Evolutionary conservation across 1,284 basidiomycete species (phyloP), one percentile per base, ranked within the genome.

Genomic region (Termitomyces sp.): DNA sequence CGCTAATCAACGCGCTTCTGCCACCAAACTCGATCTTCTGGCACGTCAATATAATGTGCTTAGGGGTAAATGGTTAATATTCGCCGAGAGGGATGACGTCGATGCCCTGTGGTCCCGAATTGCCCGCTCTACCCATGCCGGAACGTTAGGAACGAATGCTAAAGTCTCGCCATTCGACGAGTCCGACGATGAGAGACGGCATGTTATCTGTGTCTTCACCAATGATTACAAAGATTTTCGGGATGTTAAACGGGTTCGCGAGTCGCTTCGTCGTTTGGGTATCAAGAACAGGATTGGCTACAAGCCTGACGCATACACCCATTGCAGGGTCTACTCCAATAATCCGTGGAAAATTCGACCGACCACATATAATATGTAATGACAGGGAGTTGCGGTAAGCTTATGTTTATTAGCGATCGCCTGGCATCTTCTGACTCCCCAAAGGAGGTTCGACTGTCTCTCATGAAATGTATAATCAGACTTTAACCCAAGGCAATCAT

Each of bases 301-400:
- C 33, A 60, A 60, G 31, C 57, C 59, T 3, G 42, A 56, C 10
- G 42, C 50, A 3, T 60, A 50, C 44, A 60, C 57, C 12, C 8
- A 52, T 39, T 60, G 57, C 68, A 1, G 68, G 66, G 4, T 72
- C 68, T 34, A 24, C 8, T 15, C 31, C 3, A 10, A n/a, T 1
- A 34, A 47, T 15, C 13, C 13, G 31, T 47, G 45, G 45, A n/a
- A 24, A 5, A 47, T 47, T 34, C 31, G 45, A 8, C 45, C 31
- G 15, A n/a, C 31, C 8, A 34, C 10, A n/a, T n/a, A 34, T 10
- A 12, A 8, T 1, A 21, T 34, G 31, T 47, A 34, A 33, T 36
- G 6, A 36, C 15, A 24, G 5, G 40, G 12, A 21, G 44, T 33
- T 21, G 30, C 19, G 19, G 30, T 9, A 34, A 46, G 19, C 3